Conservation (phyloP, 352 stramenopile genomes). For the Globisporangium irregulare region DNA sequence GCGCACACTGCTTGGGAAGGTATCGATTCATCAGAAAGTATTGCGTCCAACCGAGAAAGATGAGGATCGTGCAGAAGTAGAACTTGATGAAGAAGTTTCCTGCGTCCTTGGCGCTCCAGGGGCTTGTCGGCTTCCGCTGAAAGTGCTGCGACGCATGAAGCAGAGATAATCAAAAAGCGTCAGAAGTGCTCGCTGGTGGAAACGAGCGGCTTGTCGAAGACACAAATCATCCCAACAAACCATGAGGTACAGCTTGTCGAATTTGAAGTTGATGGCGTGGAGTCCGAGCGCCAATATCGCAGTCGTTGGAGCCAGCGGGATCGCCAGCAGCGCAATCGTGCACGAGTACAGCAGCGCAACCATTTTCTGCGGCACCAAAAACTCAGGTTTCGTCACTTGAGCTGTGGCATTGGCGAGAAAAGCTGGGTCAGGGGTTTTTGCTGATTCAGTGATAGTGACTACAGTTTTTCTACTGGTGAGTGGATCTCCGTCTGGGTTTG, state of each 20-base stretch:
- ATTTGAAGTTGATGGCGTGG: constrained; percentile 77
- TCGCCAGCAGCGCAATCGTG: constrained; percentile 67
- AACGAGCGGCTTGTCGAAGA: too few relatives aligned
- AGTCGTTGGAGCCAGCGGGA: constrained; percentile 60
- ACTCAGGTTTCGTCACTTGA: constrained; percentile 48
- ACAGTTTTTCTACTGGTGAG: constrained; percentile 1
- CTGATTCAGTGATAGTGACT: not conserved
- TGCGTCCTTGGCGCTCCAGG: constrained; percentile 72
- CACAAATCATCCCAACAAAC: constrained; percentile 18
- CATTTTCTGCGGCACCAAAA: constrained; percentile 81
- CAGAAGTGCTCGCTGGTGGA: not conserved
- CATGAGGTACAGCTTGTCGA: constrained; percentile 74
- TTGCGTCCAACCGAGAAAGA: constrained; percentile 61
- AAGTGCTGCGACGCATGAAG: constrained; percentile 32
- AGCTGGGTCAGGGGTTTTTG: not conserved
- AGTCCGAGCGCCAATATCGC: constrained; percentile 52
- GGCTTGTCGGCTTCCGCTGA: constrained; percentile 68
- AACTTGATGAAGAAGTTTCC: constrained; percentile 88
- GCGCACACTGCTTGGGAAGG: constrained; percentile 52
- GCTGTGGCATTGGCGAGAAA: not conserved
- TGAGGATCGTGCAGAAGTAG: constrained; percentile 68
- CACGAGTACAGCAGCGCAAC: constrained; percentile 77
- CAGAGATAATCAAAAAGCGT: not conserved
- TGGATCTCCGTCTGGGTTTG: not conserved
- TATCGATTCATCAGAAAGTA: constrained; percentile 50